Evolutionary conservation across 2,329 filamentous ascomycete species (phyloP).

Genomic region (Diaporthe batatas): DNA sequence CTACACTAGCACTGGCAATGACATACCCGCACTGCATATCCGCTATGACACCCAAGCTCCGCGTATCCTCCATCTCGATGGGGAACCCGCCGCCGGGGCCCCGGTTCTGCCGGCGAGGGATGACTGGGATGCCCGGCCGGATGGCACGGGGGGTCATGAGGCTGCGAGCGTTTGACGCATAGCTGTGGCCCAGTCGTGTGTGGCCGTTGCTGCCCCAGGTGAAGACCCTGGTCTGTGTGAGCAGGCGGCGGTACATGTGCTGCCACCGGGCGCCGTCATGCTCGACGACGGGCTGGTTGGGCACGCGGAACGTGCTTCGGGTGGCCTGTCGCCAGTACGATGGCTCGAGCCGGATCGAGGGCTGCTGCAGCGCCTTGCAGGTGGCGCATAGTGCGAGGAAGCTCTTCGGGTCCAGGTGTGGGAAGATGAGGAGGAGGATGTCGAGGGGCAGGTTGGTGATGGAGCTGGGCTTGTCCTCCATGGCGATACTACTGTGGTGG

Average conservation of each 20-base stretch:
- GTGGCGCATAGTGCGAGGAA: slow-evolving; percentile 21
- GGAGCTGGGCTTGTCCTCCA: not conserved
- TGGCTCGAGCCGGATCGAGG: slow-evolving; percentile 12
- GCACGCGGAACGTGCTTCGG: slow-evolving; percentile 28
- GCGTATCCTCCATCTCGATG: slow-evolving; percentile 9
- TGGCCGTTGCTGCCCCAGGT: slow-evolving; percentile 26
- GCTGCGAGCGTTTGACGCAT: not conserved
- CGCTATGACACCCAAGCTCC: not conserved
- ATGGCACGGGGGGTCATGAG: not conserved
- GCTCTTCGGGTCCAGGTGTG: slow-evolving; percentile 10
- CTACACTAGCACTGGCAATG: not conserved
- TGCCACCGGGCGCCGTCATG: slow-evolving; percentile 12
- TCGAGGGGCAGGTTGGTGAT: slow-evolving; percentile 15
- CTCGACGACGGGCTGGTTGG: slow-evolving; percentile 9
- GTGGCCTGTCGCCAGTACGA: slow-evolving; percentile 18
- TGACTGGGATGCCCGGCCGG: not conserved
- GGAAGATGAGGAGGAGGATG: slow-evolving; percentile 27
- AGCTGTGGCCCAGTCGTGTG: slow-evolving; percentile 7
- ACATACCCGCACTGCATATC: slow-evolving; percentile 24
- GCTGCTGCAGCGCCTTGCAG: slow-evolving; percentile 17
- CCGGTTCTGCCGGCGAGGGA: not conserved
- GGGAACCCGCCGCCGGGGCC: not conserved
- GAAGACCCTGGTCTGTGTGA: slow-evolving; percentile 10
- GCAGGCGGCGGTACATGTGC: slow-evolving; percentile 24
- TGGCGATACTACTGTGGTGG: not conserved